phyloP scores from a whole-genome alignment of 2,329 filamentous ascomycete species.

The Alternaria brassicicola region DNA sequence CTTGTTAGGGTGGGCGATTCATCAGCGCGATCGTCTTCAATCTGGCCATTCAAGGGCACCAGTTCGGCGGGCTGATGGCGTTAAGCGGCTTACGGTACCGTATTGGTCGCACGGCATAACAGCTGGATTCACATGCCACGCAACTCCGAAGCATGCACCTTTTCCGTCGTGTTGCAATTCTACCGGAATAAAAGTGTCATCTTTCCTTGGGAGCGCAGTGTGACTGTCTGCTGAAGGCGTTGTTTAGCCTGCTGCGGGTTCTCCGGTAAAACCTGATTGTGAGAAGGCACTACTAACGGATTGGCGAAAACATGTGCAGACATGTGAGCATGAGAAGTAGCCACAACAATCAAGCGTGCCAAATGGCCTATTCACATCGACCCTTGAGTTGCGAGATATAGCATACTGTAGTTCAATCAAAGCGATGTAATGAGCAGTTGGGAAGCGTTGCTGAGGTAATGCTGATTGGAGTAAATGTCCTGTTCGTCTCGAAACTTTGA shows the following conservation, averaged over 20 bases:
- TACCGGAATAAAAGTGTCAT: background rate
- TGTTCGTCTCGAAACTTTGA: no score
- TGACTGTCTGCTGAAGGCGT: background rate
- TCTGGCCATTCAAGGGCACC: slow-evolving; percentile 20
- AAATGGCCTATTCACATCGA: background rate
- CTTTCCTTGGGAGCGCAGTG: background rate
- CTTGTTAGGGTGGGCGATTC: no score
- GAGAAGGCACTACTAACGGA: background rate
- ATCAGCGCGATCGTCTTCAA: slow-evolving; percentile 12
- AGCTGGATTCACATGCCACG: background rate
- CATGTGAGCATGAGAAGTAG: background rate
- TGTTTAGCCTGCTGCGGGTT: background rate
- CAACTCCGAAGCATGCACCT: slow-evolving; percentile 2
- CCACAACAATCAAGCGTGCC: background rate
- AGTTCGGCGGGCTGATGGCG: slow-evolving; percentile 12
- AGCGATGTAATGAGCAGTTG: background rate
- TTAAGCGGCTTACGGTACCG: slow-evolving; percentile 10
- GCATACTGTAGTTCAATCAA: no score
- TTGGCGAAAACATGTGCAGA: background rate
- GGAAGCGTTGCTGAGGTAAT: no score
- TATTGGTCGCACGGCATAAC: background rate
- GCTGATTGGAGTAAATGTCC: no score
- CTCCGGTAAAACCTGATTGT: background rate
- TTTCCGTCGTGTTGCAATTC: background rate
- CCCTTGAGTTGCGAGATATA: no score